Conservation (phyloP, 176 grass and related monocot genomes). For the Ananas comosus region DNA sequence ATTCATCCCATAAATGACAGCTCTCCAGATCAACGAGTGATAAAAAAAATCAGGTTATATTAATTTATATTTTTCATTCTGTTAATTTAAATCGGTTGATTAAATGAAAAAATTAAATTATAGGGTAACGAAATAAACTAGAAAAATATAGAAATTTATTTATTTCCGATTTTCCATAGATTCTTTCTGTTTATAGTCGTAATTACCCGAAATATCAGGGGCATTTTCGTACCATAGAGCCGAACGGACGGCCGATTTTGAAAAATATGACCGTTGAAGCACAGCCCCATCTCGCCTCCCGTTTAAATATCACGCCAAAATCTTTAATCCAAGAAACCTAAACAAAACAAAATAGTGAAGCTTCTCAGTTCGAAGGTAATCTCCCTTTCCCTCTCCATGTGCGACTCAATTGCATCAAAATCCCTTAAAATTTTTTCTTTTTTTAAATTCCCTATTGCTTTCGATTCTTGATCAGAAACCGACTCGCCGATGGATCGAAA, state of each 20-base stretch:
- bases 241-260: neutral
- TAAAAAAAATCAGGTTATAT: too few relatives aligned
- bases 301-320: neutral
- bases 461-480: neutral
- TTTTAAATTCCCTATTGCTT: neutral
- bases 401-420: neutral
- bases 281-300: neutral
- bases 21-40: too few relatives aligned
- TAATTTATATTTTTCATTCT: too few relatives aligned
- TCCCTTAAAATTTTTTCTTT: too few relatives aligned
- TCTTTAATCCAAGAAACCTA: neutral
- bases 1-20: too few relatives aligned
- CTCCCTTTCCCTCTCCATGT: neutral
- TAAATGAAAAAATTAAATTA: too few relatives aligned
- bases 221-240: neutral
- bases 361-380: neutral
- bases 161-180: neutral
- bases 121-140: too few relatives aligned
- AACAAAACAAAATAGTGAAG: neutral
- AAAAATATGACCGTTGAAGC: constrained; percentile 2
- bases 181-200: neutral
- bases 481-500: constrained; percentile 40
- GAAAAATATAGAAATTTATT: too few relatives aligned
- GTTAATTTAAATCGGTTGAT: too few relatives aligned
- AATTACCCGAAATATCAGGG: neutral